Percentiles rank a stretch among this genome's conserved stretches.
Evolutionary conservation across 352 stramenopile species (phyloP).

Genomic region (Phytophthora foliorum): DNA sequence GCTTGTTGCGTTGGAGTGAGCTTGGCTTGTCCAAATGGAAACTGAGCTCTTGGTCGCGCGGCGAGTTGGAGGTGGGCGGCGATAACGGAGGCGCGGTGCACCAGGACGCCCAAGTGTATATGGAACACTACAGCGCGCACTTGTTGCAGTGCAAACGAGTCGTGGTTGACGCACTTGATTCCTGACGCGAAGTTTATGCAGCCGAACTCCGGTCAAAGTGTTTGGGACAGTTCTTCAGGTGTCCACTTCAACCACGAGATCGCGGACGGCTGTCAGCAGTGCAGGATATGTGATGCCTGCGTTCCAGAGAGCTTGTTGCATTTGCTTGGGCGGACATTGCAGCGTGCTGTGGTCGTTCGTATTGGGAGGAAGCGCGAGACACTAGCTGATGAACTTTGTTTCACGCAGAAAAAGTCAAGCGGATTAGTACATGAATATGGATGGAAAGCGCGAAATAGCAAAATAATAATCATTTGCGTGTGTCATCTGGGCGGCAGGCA

Average conservation of each 20-base stretch:
- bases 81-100: not conserved
- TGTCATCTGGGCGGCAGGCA: no score
- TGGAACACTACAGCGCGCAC: not conserved
- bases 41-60: not conserved
- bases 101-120: not conserved
- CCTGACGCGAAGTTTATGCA: not conserved
- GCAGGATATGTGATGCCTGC: not conserved
- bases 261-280: not conserved
- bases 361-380: no score
- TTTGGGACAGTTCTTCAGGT: not conserved
- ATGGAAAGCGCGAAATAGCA: no score
- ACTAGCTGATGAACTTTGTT: no score
- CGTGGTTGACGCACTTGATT: not conserved
- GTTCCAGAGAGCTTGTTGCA: not conserved
- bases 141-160: not conserved
- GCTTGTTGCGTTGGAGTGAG: slow-evolving; percentile 4
- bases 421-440: no score
- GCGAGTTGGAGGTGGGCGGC: not conserved
- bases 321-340: no score
- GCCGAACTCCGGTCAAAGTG: not conserved
- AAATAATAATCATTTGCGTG: no score
- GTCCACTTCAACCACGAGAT: not conserved
- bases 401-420: no score
- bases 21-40: slow-evolving; percentile 21
- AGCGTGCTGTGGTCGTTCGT: no score